These are phyloP conservation scores for Ganoderma resinaceum DNA, from an alignment of 1,284 basidiomycete genomes.

Conservation along the genomic window DNA sequence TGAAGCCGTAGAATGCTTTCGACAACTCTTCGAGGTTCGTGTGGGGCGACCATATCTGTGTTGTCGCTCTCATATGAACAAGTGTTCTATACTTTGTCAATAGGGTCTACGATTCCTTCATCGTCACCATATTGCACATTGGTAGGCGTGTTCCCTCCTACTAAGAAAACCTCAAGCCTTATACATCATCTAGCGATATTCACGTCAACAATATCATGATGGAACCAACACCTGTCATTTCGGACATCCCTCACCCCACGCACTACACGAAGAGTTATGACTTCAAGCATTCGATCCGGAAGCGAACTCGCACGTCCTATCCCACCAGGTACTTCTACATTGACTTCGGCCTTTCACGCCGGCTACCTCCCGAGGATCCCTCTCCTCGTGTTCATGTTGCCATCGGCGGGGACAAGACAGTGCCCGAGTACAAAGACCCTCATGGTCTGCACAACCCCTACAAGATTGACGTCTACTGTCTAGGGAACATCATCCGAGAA, in stretches of 20 bases:
- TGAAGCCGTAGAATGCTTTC: conserved; percentile 39
- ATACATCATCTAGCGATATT: conserved; percentile 42
- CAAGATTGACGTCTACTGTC: conserved; percentile 38
- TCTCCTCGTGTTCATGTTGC: not conserved
- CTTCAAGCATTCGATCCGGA: not conserved
- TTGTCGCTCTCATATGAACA: not conserved
- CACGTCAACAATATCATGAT: conserved; percentile 42
- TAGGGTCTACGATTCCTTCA: not conserved
- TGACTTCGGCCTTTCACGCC: conserved; percentile 45
- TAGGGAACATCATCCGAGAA: conserved; percentile 42
- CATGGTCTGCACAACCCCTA: conserved; percentile 32
- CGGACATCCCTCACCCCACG: not conserved
- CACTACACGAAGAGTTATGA: not conserved
- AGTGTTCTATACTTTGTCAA: not conserved
- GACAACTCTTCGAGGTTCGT: conserved; percentile 40
- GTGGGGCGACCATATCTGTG: no score
- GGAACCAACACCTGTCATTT: not conserved
- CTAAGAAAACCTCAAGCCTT: not conserved
- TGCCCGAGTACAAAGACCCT: not conserved
- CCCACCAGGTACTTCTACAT: conserved; percentile 41
- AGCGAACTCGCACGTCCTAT: conserved; percentile 34
- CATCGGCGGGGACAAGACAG: not conserved
- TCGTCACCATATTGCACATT: not conserved
- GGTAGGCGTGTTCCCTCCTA: not conserved
- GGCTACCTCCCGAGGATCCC: conserved; percentile 33